A percentile compares a stretch with the other conserved stretches of the same genome.
phyloP scores from a whole-genome alignment of 2,329 filamentous ascomycete genomes.

The Fusarium siculi region DNA sequence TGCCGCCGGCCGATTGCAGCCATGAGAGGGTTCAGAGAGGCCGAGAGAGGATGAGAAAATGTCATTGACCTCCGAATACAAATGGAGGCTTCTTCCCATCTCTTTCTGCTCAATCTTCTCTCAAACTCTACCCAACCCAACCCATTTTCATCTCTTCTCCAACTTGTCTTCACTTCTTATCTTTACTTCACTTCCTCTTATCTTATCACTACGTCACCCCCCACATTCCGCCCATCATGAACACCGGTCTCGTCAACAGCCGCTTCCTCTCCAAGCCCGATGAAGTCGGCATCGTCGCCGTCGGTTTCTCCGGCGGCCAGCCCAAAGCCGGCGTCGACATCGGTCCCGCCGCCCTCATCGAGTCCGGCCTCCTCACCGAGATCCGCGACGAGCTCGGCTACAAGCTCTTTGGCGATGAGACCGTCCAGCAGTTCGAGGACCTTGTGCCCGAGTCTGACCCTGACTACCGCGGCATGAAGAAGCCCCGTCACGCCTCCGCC shows the following conservation, averaged over 20 bases:
- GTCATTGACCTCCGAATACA: constrained; percentile 32
- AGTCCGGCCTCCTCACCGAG: constrained; percentile 85
- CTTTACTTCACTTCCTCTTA: constrained; percentile 1
- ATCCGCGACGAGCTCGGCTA: constrained; percentile 88
- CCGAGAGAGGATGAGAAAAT: constrained; percentile 27
- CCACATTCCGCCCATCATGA: constrained; percentile 52
- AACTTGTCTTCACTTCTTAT: neutral
- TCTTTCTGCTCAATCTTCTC: neutral
- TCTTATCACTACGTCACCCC: constrained; percentile 43
- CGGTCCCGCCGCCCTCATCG: constrained; percentile 87
- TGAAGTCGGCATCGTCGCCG: constrained; percentile 90
- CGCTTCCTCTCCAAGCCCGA: constrained; percentile 84
- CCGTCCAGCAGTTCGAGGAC: constrained; percentile 84
- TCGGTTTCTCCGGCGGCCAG: constrained; percentile 95
- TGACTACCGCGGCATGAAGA: constrained; percentile 92
- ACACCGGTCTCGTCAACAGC: constrained; percentile 64
- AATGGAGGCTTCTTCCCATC: constrained; percentile 28
- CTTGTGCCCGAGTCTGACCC: constrained; percentile 78
- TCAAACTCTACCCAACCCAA: neutral
- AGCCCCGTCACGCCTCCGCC: constrained; percentile 84
- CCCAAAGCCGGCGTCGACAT: constrained; percentile 92
- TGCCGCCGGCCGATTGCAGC: constrained; percentile 44
- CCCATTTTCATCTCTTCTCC: neutral
- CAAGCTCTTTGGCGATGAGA: constrained; percentile 83
- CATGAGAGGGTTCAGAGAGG: constrained; percentile 26